Conservation (phyloP, 2,329 filamentous ascomycete genomes). For the Aspergillus neotritici region DNA sequence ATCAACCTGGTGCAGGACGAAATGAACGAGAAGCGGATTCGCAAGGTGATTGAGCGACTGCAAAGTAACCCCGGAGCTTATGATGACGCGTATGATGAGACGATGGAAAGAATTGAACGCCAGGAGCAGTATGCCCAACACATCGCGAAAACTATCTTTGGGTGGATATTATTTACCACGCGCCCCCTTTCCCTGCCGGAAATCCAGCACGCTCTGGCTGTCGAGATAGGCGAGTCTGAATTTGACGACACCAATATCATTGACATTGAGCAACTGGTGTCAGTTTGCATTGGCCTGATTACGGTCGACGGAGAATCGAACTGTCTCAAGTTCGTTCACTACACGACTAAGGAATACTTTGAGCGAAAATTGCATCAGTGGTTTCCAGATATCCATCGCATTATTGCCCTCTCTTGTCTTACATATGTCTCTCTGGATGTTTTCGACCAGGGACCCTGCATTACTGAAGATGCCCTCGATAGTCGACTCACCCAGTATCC, state of each 20-base stretch:
- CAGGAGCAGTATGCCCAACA: slow-evolving; percentile 28
- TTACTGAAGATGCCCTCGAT: not conserved
- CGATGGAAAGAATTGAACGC: slow-evolving; percentile 40
- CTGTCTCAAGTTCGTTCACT: slow-evolving; percentile 29
- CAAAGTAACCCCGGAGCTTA: slow-evolving; percentile 21
- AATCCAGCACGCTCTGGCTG: slow-evolving; percentile 40
- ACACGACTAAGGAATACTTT: slow-evolving; percentile 29
- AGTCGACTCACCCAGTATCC: slow-evolving; percentile 5
- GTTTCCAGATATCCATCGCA: slow-evolving; percentile 13
- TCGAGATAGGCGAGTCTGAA: slow-evolving; percentile 20
- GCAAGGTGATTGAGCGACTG: slow-evolving; percentile 1
- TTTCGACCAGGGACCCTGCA: slow-evolving; percentile 6
- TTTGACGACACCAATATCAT: slow-evolving; percentile 35
- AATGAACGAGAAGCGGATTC: slow-evolving; percentile 5
- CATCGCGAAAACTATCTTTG: slow-evolving; percentile 37
- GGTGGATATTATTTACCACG: slow-evolving; percentile 38
- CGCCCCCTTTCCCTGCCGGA: slow-evolving; percentile 32
- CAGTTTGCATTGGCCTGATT: slow-evolving; percentile 30
- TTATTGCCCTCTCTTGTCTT: slow-evolving; percentile 16
- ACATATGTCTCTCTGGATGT: slow-evolving; percentile 19
- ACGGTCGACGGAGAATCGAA: slow-evolving; percentile 23
- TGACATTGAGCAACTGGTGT: slow-evolving; percentile 19
- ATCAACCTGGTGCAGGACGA: slow-evolving; percentile 4
- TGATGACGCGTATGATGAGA: slow-evolving; percentile 37
- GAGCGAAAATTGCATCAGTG: slow-evolving; percentile 10